Percentiles rank a stretch among this genome's conserved stretches.
These are phyloP conservation scores for Durio zibethinus DNA, from an alignment of 345 rosid species.

Conservation along the genomic window DNA sequence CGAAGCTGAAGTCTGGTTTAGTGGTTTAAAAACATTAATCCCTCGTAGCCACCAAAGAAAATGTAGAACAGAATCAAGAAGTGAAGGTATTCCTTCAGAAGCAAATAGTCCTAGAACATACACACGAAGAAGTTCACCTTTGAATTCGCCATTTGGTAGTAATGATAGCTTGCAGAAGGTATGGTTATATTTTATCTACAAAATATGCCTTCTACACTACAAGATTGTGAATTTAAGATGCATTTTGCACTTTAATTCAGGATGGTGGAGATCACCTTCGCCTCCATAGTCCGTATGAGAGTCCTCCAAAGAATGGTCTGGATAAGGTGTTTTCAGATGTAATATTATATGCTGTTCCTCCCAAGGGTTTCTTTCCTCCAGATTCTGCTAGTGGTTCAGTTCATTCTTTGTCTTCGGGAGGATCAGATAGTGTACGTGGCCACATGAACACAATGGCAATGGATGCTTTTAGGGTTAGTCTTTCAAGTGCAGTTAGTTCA, in stretches of 20 bases:
- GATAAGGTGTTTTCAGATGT: constrained; percentile 84
- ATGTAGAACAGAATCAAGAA: constrained; percentile 67
- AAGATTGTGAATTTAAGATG: constrained; percentile 12
- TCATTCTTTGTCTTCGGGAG: constrained; percentile 93
- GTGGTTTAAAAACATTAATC: constrained; percentile 71
- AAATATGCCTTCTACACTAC: constrained; percentile 2
- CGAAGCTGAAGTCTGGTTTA: constrained; percentile 79
- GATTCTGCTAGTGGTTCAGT: constrained; percentile 81
- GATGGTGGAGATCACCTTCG: constrained; percentile 71
- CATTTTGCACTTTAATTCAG: constrained; percentile 36
- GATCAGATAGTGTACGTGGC: constrained; percentile 84
- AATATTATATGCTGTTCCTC: constrained; percentile 69
- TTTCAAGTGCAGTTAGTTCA: constrained; percentile 87
- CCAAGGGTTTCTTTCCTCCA: constrained; percentile 75
- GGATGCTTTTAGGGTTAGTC: constrained; percentile 92
- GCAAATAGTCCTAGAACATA: constrained; percentile 86
- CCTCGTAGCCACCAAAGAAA: constrained; percentile 51
- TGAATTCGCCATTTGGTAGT: constrained; percentile 75
- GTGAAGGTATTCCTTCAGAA: constrained; percentile 66
- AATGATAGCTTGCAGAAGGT: constrained; percentile 88
- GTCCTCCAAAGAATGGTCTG: constrained; percentile 88
- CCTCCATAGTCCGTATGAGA: constrained; percentile 84
- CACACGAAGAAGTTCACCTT: constrained; percentile 86
- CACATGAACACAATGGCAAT: constrained; percentile 63
- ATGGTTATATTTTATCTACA: constrained; percentile 14